Base-by-base conservation (phyloP, 768 basidiomycete genomes). In the Suillus lakei region DNA sequence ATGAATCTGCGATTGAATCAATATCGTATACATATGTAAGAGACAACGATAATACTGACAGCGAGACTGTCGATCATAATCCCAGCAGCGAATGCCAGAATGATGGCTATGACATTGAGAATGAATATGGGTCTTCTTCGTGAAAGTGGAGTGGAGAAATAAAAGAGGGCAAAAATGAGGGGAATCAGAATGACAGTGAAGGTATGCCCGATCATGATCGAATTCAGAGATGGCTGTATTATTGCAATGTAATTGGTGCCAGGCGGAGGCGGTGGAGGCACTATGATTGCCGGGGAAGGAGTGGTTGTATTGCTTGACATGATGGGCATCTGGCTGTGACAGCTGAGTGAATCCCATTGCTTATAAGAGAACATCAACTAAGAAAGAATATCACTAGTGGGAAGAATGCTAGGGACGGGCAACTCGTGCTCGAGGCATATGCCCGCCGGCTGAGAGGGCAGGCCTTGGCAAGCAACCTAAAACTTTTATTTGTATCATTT, bases 81-180 rank as follows among this genome's bases (percentile, higher is more conserved):
- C 21, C 53, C 50, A n/a, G 50, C 62, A 36, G 23, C 30, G 48
- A 48, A 72, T 60, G 60, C 73, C 23, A 71, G 41, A 18, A 63
- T 38, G 55, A 74, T 66, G 5, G 70, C 68, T 7, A 74, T 13
- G 21, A 73, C 61, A 60, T 76, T 76, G 62, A 76, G 65, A 26
- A 69, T 65, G 63, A 76, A 76, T 26, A 72, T 53, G 3, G 69
- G 70, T 5, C 66, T 67, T n/a, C 66, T 60, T 13, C 74, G 68
- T 23, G 66, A 68, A 38, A 39, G 43, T 4, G 70, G 58, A 8
- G 70, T 73, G 12, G 74, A 76, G 60, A 75, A 73, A n/a, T 67
- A 70, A 43, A 74, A 66, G 8, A 76, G 66, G 8, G 67, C 64
- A 30, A 73, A 34, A 16, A 71, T 54, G 12, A 54, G 53, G 30